A percentile compares a stretch with the other conserved stretches of the same genome.
Evolutionary conservation across 1,139 yeast species (phyloP).

Genomic region (Geotrichum aggregatum): DNA sequence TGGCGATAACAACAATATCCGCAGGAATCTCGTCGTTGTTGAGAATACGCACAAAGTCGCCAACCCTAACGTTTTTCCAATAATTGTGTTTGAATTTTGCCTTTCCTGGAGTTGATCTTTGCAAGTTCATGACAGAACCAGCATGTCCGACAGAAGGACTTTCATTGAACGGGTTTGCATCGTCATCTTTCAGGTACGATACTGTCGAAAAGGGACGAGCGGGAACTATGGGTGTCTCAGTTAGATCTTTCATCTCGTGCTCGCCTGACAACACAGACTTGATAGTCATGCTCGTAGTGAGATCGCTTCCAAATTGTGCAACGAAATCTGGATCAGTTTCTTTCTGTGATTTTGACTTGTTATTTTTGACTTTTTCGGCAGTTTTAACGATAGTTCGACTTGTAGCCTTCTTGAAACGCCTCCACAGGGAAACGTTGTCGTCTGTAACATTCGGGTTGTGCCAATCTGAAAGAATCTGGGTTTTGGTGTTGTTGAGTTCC

Average conservation of each 20-base stretch:
- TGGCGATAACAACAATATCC: constrained; percentile 71
- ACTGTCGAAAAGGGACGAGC: constrained; percentile 1
- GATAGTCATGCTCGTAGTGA: too few relatives aligned
- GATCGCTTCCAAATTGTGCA: too few relatives aligned
- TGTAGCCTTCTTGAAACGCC: constrained; percentile 54
- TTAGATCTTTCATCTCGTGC: too few relatives aligned
- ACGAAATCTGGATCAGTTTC: too few relatives aligned
- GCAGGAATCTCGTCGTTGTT: constrained; percentile 94
- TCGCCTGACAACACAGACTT: constrained; percentile 15
- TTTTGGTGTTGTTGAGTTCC: constrained; percentile 81
- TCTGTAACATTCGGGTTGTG: constrained; percentile 71
- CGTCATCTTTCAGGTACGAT: constrained; percentile 15
- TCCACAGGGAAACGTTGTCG: constrained; percentile 61
- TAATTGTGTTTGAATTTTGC: constrained; percentile 60
- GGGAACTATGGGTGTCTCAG: too few relatives aligned
- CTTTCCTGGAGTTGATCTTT: constrained; percentile 34
- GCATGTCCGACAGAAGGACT: neutral
- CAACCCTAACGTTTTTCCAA: constrained; percentile 89
- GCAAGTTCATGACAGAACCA: constrained; percentile 38
- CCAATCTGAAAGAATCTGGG: constrained; percentile 69
- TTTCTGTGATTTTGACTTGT: neutral
- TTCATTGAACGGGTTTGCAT: constrained; percentile 19
- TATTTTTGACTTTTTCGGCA: too few relatives aligned
- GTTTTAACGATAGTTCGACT: constrained; percentile 35
- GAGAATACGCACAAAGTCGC: constrained; percentile 79